Evolutionary conservation across 768 basidiomycete species (phyloP), one percentile per base, ranked within the genome.

Genomic region (Dacryopinax spathularia): DNA sequence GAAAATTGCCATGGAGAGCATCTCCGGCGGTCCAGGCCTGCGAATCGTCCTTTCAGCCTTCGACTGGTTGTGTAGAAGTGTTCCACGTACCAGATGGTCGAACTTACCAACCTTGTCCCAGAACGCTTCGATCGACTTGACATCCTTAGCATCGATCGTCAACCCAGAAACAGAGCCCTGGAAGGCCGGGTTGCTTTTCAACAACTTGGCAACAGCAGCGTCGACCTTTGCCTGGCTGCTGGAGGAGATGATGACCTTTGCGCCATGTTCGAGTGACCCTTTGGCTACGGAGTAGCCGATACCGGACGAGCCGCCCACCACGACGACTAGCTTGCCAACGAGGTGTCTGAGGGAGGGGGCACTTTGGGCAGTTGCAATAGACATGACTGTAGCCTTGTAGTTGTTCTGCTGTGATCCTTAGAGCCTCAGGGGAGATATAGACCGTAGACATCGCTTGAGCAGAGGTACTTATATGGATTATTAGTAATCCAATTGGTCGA

Each of bases 61-160:
- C 7, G 48, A 27, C 15, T 29, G 48, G 31, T 44, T 7, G 29
- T 15, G 12, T 7, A 29, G 29, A 56, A n/a, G n/a, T n/a, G n/a
- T n/a, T n/a, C 18, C 13, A 56, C 48, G 25, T 18, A 67, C 62
- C 33, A 67, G 31, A 56, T 66, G 66, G 33, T 67, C 65, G 33
- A 66, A 41, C 36, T 67, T 66, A 9, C 65, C 66, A 22, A 67
- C 39, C 6, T 39, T 25, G 22, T 37, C 62, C 34, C 63, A 33
- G 59, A 66, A 48, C 33, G 34, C 59, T 33, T 62, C 6, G 20
- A 66, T 41, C 0, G 41, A 29, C 25, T 36, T 36, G 29, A 15
- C 13, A 60, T 62, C 41, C 16, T 34, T 35, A 3, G 61, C 64
- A 39, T 66, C 64, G 7, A 66, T 31, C 2, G 33, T 60, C 20